A percentile compares a stretch with the other conserved stretches of the same genome.
These are phyloP conservation scores for Cairneyella variabilis DNA, from an alignment of 495 filamentous ascomycete species.

Conservation along the genomic window DNA sequence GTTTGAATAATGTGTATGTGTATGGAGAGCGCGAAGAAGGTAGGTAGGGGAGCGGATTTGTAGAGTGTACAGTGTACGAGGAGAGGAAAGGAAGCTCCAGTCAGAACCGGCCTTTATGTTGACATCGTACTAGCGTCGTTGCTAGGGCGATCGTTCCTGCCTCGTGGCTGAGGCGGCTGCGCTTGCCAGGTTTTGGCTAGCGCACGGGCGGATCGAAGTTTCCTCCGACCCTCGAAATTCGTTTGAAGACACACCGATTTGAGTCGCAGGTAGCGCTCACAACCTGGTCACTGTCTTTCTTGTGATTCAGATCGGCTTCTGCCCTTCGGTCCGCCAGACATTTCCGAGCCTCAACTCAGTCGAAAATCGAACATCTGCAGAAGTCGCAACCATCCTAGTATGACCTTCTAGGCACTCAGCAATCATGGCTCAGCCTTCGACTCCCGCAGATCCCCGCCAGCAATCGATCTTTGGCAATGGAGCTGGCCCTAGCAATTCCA, in stretches of 20 bases:
- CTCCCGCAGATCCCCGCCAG: slow-evolving; percentile 13
- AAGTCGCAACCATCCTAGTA: slow-evolving; percentile 4
- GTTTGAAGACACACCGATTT: no score
- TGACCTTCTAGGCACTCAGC: neutral
- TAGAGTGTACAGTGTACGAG: slow-evolving; percentile 21
- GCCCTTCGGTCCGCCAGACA: neutral
- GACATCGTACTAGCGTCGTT: slow-evolving; percentile 15
- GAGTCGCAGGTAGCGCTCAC: no score
- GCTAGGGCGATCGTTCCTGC: slow-evolving; percentile 1
- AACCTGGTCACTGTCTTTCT: neutral
- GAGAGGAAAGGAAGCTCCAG: slow-evolving; percentile 5
- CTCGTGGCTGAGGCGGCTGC: neutral
- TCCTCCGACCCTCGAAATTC: neutral
- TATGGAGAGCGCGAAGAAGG: slow-evolving; percentile 10
- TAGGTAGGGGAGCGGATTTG: slow-evolving; percentile 30
- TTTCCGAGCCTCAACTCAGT: neutral
- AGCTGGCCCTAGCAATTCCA: slow-evolving; percentile 5
- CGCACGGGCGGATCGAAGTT: no score
- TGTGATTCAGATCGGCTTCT: neutral
- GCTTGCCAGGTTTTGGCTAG: neutral
- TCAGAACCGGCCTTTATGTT: slow-evolving; percentile 12
- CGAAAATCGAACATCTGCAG: neutral
- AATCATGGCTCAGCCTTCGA: slow-evolving; percentile 24
- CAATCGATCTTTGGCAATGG: slow-evolving; percentile 24
- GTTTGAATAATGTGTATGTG: slow-evolving; percentile 27